Conservation (phyloP, 257 asterid species). For the Anisodus acutangulus region DNA sequence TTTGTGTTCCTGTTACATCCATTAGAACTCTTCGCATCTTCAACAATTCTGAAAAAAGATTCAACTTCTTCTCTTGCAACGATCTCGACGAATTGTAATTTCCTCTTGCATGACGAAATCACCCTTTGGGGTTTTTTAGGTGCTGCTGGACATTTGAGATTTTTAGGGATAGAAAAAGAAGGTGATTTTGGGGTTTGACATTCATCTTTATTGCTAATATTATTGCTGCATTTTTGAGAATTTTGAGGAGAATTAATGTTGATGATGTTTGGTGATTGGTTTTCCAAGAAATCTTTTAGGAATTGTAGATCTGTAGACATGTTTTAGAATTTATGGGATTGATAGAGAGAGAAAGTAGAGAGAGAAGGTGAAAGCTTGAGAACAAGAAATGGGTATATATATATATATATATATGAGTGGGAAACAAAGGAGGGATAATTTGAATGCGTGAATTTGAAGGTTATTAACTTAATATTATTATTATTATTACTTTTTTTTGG, state of each 20-base stretch:
- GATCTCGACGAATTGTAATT: slow-evolving; percentile 46
- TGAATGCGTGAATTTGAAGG: neutral
- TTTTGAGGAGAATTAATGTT: slow-evolving; percentile 15
- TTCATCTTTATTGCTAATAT: slow-evolving; percentile 27
- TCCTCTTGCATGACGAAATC: slow-evolving; percentile 52
- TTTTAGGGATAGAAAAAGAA: slow-evolving; percentile 48
- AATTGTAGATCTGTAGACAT: slow-evolving; percentile 61
- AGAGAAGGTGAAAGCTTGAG: slow-evolving; percentile 29
- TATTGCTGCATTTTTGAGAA: neutral
- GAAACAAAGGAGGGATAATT: neutral
- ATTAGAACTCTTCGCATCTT: neutral
- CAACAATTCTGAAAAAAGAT: slow-evolving; percentile 41
- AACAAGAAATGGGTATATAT: slow-evolving; percentile 34
- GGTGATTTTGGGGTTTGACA: slow-evolving; percentile 63
- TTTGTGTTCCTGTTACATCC: slow-evolving; percentile 32
- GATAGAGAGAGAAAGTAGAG: neutral
- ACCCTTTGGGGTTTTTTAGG: slow-evolving; percentile 55
- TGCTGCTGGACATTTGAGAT: slow-evolving; percentile 62
- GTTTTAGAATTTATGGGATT: neutral
- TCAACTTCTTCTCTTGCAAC: slow-evolving; percentile 50
- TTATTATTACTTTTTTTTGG: too few species aligned
- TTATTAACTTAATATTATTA: neutral
- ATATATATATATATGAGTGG: slow-evolving; percentile 19
- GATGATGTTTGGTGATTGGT: slow-evolving; percentile 27
- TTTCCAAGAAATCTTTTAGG: slow-evolving; percentile 28